Evolutionary conservation across 345 rosid genomes (phyloP).

Genomic region (Trapa incisa): DNA sequence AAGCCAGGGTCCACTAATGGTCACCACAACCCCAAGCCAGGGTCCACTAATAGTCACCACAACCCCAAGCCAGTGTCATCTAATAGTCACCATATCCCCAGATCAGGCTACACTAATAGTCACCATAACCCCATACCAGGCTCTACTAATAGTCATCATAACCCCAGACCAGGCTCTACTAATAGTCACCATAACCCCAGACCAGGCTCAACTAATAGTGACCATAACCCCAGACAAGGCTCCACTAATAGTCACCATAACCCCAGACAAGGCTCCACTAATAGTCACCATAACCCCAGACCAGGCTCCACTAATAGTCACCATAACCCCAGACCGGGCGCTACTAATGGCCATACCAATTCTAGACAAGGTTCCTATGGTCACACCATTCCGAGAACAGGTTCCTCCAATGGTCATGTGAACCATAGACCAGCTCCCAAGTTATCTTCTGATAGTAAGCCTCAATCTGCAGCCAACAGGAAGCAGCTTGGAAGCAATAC

Average conservation of each 20-base stretch:
- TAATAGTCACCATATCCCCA: constrained; percentile 26
- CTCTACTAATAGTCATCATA: constrained; percentile 22
- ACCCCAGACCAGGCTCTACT: constrained; percentile 4
- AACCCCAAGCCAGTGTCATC: constrained; percentile 21
- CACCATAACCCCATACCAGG: constrained; percentile 18
- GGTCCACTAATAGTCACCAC: constrained; percentile 24
- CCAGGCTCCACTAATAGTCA: constrained; percentile 25
- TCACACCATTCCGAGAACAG: constrained; percentile 24
- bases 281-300: constrained; percentile 31
- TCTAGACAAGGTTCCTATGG: constrained; percentile 26
- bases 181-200: constrained; percentile 24
- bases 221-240: constrained; percentile 29
- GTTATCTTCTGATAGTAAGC: constrained; percentile 26
- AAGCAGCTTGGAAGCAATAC: constrained; percentile 36
- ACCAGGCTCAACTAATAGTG: constrained; percentile 24
- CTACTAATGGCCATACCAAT: constrained; percentile 24
- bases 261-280: constrained; percentile 27
- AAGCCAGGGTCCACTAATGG: constrained; percentile 21
- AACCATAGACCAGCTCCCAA: constrained; percentile 26
- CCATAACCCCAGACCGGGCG: constrained; percentile 23
- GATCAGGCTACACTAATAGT: background rate
- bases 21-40: constrained; percentile 24
- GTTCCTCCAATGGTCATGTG: constrained; percentile 22
- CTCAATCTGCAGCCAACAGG: constrained; percentile 29
- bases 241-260: constrained; percentile 27